Evolutionary conservation across 2,329 filamentous ascomycete species (phyloP).

Genomic region (Chaetomium sp.): DNA sequence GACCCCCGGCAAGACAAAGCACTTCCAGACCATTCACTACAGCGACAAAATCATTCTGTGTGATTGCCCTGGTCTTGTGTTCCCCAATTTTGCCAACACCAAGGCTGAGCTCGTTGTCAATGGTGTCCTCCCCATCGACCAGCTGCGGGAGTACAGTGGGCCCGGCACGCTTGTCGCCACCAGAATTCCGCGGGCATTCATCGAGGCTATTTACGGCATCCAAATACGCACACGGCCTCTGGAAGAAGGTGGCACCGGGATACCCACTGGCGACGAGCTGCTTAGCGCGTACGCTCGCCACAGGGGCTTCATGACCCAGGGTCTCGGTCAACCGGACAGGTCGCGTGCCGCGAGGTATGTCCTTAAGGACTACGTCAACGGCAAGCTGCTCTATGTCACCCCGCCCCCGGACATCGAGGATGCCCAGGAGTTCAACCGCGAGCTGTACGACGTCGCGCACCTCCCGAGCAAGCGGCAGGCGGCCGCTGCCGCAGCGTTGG

Average conservation of each 20-base stretch:
- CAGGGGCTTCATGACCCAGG: conserved; percentile 86
- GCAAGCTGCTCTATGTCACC: conserved; percentile 89
- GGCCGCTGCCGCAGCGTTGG: conserved; percentile 57
- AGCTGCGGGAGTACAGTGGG: conserved; percentile 88
- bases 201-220: conserved; percentile 94
- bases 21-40: conserved; percentile 97
- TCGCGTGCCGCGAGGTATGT: conserved; percentile 86
- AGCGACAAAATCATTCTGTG: conserved; percentile 88
- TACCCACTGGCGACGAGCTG: conserved; percentile 81
- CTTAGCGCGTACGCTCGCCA: conserved; percentile 84
- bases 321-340: conserved; percentile 89
- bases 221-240: conserved; percentile 76
- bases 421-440: conserved; percentile 76
- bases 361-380: conserved; percentile 96
- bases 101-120: conserved; percentile 96
- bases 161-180: conserved; percentile 80
- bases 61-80: conserved; percentile 97
- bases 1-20: conserved; percentile 97
- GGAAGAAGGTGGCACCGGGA: conserved; percentile 91
- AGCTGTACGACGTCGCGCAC: conserved; percentile 81
- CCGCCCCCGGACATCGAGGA: conserved; percentile 77
- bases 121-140: conserved; percentile 93
- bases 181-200: conserved; percentile 81
- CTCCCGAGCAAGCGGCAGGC: conserved; percentile 79
- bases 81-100: conserved; percentile 95